Base-by-base conservation (phyloP, 2,329 filamentous ascomycete species). In the Cordyceps tenuipes region DNA sequence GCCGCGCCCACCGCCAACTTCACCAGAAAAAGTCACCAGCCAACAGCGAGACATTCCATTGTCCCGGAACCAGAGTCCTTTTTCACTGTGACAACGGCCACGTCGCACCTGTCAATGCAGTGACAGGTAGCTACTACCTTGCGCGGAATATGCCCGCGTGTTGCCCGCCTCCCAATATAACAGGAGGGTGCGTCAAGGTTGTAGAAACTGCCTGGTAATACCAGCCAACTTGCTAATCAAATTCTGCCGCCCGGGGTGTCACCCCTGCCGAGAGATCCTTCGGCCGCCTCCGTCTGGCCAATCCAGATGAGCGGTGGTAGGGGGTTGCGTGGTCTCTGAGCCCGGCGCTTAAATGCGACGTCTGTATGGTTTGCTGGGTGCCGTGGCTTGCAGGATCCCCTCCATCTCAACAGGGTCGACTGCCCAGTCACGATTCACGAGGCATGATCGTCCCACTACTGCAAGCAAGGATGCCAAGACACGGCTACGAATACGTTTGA, bases 11-110 rank as follows among this genome's bases (percentile, higher is more conserved):
- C 36, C 52, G 23, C 39, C n/a, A 53, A 43, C 19, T 19, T 19
- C 36, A 54, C 23, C 17, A n/a, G n/a, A n/a, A 23, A 23, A 23
- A 31, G 34, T 36, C 36, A 26, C 49, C 23, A 46, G 52, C 52
- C 52, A 54, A 54, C 52, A 54, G 41, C 29, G 44, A 46, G 36
- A 21, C 52, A 39, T 54, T 29, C 52, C 52, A 54, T 54, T 54
- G 46, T 46, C 52, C 26, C 39, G 52, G 52, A 39, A 44, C 52
- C 21, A 44, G 15, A 29, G 52, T 12, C 29, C 39, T 31, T 46
- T 46, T 46, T 54, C 52, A 12, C 52, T 15, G 52, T 31, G 36
- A 46, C 52, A 44, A 43, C 13, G 13, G 41, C 44, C 41, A 19
- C 52, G 13, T 39, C n/a, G 23, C 52, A 46, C 39, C 31, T 54